Evolutionary conservation across 345 rosid genomes (phyloP).

Genomic region (Gossypium mustelinum): DNA sequence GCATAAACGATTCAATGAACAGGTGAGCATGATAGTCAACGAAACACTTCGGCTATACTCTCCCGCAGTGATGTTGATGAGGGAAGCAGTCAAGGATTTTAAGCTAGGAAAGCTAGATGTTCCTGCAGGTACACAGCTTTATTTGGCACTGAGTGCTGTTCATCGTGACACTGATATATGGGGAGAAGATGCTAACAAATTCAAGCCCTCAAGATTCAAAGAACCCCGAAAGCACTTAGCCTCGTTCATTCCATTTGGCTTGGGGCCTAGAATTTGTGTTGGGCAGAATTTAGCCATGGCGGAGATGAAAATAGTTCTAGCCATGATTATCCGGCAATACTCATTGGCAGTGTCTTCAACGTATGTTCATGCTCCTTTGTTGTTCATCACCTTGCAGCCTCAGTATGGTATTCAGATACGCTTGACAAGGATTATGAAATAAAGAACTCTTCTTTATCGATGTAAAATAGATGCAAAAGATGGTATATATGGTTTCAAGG

Average conservation of each 20-base stretch:
- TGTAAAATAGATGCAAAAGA: neutral
- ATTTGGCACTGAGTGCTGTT: conserved; percentile 38
- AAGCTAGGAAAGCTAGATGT: conserved; percentile 56
- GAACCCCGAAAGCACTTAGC: conserved; percentile 46
- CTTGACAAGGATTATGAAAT: conserved; percentile 34
- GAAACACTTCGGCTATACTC: conserved; percentile 79
- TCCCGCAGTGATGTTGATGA: conserved; percentile 49
- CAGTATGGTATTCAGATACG: conserved; percentile 66
- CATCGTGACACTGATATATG: conserved; percentile 64
- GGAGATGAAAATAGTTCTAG: conserved; percentile 55
- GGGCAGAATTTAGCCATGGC: conserved; percentile 51
- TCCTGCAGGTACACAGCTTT: conserved; percentile 60
- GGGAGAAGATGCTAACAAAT: conserved; percentile 64
- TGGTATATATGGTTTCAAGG: neutral
- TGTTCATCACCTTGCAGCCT: conserved; percentile 48
- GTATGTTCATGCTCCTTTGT: conserved; percentile 69
- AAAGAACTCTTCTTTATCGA: neutral
- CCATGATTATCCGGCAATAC: conserved; percentile 45
- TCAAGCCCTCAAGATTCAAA: conserved; percentile 58
- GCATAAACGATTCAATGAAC: conserved; percentile 1
- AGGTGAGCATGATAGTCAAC: conserved; percentile 60
- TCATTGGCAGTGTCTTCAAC: conserved; percentile 48
- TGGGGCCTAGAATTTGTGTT: conserved; percentile 54
- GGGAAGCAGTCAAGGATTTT: conserved; percentile 36
- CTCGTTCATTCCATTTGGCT: conserved; percentile 51